Conservation (phyloP, 371 early-diverging fungal species). For the Syncephalastrum racemosum region DNA sequence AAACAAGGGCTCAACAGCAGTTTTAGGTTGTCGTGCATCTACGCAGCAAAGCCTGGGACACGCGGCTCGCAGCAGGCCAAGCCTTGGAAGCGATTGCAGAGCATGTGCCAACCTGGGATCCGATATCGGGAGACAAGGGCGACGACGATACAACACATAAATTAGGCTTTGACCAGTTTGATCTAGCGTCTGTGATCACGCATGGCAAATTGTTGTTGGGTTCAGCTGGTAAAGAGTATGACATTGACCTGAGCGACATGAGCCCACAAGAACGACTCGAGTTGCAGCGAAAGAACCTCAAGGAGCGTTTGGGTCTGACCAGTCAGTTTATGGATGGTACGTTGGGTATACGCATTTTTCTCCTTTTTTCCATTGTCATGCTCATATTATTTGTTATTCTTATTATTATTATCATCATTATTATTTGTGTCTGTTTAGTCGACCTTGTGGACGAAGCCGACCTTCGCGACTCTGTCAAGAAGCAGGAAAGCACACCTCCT, state of each 20-base stretch:
- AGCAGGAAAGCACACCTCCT: constrained; percentile 16
- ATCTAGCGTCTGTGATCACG: constrained; percentile 78
- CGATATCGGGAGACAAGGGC: constrained; percentile 27
- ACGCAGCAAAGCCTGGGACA: constrained; percentile 91
- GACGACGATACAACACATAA: constrained; percentile 38
- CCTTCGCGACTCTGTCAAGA: constrained; percentile 22
- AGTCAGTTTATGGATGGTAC: constrained; percentile 89
- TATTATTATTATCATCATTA: too few species aligned
- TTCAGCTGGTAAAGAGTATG: constrained; percentile 91
- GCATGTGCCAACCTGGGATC: constrained; percentile 86
- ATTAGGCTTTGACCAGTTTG: constrained; percentile 77
- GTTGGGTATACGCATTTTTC: background rate
- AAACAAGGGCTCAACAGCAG: background rate
- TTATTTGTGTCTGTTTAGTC: constrained; percentile 40
- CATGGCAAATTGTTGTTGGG: constrained; percentile 84
- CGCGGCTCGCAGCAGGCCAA: constrained; percentile 91
- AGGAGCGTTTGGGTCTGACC: constrained; percentile 83
- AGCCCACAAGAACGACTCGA: constrained; percentile 85
- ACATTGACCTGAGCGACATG: constrained; percentile 77
- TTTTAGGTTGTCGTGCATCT: constrained; percentile 80
- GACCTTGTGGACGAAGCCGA: constrained; percentile 73
- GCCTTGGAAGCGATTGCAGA: constrained; percentile 90
- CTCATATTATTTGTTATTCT: too few species aligned
- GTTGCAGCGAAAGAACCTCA: constrained; percentile 80
- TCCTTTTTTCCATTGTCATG: background rate